phyloP scores from a whole-genome alignment of 345 rosid species.

The Isatis tinctoria region DNA sequence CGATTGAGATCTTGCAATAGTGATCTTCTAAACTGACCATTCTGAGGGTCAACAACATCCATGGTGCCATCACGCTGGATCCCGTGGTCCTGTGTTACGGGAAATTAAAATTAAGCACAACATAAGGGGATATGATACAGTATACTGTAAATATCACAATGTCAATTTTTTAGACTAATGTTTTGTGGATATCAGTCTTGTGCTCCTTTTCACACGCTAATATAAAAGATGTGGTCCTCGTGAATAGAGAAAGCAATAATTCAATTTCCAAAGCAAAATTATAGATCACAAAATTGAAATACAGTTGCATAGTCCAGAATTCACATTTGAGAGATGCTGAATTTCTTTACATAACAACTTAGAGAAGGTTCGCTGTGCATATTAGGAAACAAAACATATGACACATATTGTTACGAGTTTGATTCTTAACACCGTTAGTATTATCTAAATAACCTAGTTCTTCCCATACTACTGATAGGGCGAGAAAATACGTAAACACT shows the following conservation, averaged over 20 bases:
- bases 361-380: too few species aligned
- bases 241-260: not conserved
- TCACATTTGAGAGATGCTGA: too few species aligned
- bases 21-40: conserved; percentile 57
- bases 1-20: conserved; percentile 77
- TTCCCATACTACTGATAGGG: too few species aligned
- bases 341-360: too few species aligned
- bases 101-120: not conserved
- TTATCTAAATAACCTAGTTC: too few species aligned
- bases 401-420: too few species aligned
- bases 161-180: not conserved
- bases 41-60: conserved; percentile 50
- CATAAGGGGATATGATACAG: not conserved
- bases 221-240: not conserved
- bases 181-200: not conserved
- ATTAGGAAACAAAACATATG: too few species aligned
- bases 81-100: conserved; percentile 62
- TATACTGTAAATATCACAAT: not conserved
- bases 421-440: too few species aligned
- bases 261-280: not conserved
- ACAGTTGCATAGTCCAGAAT: too few species aligned
- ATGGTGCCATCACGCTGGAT: conserved; percentile 62
- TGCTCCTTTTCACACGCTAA: not conserved
- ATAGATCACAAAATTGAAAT: not conserved
- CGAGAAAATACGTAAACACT: not conserved